Conservation (phyloP, 208 protist species). For the Acanthamoeba triangularis region DNA sequence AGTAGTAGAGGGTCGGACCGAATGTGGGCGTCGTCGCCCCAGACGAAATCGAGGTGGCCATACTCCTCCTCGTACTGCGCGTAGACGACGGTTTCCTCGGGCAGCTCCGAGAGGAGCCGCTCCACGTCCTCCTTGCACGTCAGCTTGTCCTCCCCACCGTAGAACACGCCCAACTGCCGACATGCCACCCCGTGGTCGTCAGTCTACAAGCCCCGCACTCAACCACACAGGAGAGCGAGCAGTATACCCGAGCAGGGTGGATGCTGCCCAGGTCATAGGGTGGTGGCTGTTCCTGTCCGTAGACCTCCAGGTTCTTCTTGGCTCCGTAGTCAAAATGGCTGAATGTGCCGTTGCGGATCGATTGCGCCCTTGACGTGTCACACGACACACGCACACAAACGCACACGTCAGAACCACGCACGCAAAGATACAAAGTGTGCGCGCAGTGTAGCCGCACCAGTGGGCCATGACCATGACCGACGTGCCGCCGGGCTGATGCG, state of each 20-base stretch:
- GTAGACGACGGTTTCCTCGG: slow-evolving; percentile 1
- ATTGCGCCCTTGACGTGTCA: slow-evolving; percentile 26
- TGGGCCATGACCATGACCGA: slow-evolving; percentile 69
- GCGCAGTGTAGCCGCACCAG: background rate
- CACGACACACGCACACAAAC: background rate
- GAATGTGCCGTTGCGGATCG: slow-evolving; percentile 45
- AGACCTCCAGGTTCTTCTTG: slow-evolving; percentile 74
- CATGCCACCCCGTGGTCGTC: background rate
- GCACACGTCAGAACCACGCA: background rate
- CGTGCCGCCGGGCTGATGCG: slow-evolving; percentile 64
- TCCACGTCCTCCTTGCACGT: slow-evolving; percentile 69
- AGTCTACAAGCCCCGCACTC: background rate
- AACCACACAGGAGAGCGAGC: background rate
- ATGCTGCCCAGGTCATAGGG: slow-evolving; percentile 44
- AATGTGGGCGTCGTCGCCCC: slow-evolving; percentile 70
- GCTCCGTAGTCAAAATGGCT: slow-evolving; percentile 56
- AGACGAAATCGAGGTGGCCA: slow-evolving; percentile 74
- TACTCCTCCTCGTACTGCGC: slow-evolving; percentile 73
- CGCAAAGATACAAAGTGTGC: background rate
- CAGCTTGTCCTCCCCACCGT: slow-evolving; percentile 74
- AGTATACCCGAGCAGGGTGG: background rate
- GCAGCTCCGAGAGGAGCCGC: slow-evolving; percentile 38
- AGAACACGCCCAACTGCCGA: slow-evolving; percentile 22
- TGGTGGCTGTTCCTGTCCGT: slow-evolving; percentile 13
- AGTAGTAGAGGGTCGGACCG: background rate